Evolutionary conservation across 805 yeast genomes (phyloP), one percentile per base, ranked within the genome.

Genomic region (Candida nemodendra): DNA sequence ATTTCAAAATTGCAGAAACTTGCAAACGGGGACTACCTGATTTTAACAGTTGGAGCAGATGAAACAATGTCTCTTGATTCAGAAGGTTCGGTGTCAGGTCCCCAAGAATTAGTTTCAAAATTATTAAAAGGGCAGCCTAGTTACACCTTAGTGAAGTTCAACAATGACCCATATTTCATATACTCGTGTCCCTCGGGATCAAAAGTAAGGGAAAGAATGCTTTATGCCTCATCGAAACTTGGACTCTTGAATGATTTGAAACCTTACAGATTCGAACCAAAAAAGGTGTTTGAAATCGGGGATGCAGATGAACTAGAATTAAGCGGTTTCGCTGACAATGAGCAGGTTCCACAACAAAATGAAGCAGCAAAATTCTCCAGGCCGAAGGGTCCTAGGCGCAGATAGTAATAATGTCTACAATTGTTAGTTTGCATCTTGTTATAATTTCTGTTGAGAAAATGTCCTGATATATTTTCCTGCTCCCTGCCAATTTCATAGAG

Each of bases 111-210:
- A 18, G 44, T 62, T 1, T 21, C 45, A 2, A 32, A 51, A 12
- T 66, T 81, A 31, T 59, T 67, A 11, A 34, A 54, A 1, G 62
- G 56, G 11, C 70, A 54, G 43, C 88, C 80, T 62, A 86, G 64
- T 53, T 89, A 79, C 57, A 76, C 77, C 21, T 47, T 85, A 18
- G 74, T 73, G 55, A 71, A 66, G 33, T 66, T 66, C 44, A 62
- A 64, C 2, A 49, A 47, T 6, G 62, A 57, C 2, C 50, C 53
- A 26, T 76, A 76, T 23, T 89, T 91, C 59, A 76, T 90, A 22
- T 87, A 87, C 57, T 73, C 91, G 6, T 90, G 96, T 61, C 98
- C 99, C 3, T 79, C 95, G 0, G 89, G 90, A 1, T 82, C 96
- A 29, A 81, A 80, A 62, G 93, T 93, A 27, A 84, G 82, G 60